phyloP scores from a whole-genome alignment of 2,329 filamentous ascomycete species.

The Diplocarpon mali region DNA sequence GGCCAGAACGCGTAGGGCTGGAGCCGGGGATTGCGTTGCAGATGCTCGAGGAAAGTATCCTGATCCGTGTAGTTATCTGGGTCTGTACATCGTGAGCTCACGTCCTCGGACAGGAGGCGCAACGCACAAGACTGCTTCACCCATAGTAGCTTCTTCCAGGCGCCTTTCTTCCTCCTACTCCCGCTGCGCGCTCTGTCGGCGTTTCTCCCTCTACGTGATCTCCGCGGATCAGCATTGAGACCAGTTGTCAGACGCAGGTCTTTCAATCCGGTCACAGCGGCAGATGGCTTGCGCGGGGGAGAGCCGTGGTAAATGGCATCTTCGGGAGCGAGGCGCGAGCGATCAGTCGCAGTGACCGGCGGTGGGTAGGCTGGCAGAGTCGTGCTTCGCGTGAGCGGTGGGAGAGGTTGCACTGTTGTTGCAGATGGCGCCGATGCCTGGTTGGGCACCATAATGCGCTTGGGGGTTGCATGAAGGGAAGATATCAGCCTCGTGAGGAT shows the following conservation, averaged over 20 bases:
- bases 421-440: constrained; percentile 17
- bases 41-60: constrained; percentile 88
- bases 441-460: constrained; percentile 24
- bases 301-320: constrained; percentile 64
- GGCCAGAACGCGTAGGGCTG: constrained; percentile 98
- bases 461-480: constrained; percentile 7
- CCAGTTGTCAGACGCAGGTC: constrained; percentile 27
- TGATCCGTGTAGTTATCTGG: constrained; percentile 99
- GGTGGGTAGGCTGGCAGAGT: constrained; percentile 15
- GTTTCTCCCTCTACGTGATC: constrained; percentile 18
- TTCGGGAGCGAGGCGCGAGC: constrained; percentile 66
- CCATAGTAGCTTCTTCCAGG: constrained; percentile 96
- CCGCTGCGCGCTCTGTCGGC: constrained; percentile 35
- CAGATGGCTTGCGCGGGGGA: constrained; percentile 41
- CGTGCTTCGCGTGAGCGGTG: constrained; percentile 20
- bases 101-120: background rate
- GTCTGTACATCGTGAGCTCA: constrained; percentile 40
- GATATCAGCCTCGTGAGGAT: constrained; percentile 9
- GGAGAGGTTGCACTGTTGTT: constrained; percentile 11
- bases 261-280: constrained; percentile 31
- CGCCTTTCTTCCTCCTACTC: constrained; percentile 52
- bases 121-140: constrained; percentile 82
- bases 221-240: constrained; percentile 9
- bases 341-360: constrained; percentile 31
- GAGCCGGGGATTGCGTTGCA: constrained; percentile 86